Conservation (phyloP, 768 basidiomycete genomes). For the Lenzites betulinus region DNA sequence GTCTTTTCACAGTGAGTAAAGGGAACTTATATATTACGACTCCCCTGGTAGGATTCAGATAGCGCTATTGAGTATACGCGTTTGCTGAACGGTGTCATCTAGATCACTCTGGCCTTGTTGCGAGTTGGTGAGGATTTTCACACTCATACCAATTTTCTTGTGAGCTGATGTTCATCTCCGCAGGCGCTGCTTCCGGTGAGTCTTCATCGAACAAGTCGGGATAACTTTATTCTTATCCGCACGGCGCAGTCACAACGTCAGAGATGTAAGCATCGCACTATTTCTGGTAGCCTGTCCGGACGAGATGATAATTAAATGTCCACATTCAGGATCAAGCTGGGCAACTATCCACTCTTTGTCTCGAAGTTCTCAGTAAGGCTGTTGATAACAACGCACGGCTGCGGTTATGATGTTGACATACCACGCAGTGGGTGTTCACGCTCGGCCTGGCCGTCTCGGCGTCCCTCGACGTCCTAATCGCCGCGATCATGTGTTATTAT, state of each 20-base stretch:
- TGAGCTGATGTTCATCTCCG: neutral
- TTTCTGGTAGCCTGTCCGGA: neutral
- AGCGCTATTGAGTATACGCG: too few species aligned
- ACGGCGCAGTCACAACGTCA: constrained; percentile 2
- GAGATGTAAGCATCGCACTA: constrained; percentile 6
- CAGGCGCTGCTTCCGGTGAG: constrained; percentile 22
- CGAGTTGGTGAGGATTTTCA: constrained; percentile 13
- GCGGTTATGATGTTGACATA: neutral
- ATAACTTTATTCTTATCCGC: neutral
- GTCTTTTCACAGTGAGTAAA: constrained; percentile 20
- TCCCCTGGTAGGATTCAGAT: constrained; percentile 16
- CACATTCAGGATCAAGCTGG: constrained; percentile 17
- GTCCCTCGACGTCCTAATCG: constrained; percentile 30
- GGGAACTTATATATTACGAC: constrained; percentile 23
- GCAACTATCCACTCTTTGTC: constrained; percentile 21
- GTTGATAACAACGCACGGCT: neutral
- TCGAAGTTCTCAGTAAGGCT: constrained; percentile 16
- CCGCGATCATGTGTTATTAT: constrained; percentile 26
- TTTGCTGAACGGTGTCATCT: neutral
- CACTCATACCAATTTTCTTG: neutral
- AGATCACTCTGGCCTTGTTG: constrained; percentile 13
- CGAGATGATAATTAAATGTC: neutral
- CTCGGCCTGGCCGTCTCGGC: constrained; percentile 28
- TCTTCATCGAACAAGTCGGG: neutral
- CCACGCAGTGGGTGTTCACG: constrained; percentile 32